Conservation (phyloP, 2,329 filamentous ascomycete genomes). For the Colletotrichum lentis region DNA sequence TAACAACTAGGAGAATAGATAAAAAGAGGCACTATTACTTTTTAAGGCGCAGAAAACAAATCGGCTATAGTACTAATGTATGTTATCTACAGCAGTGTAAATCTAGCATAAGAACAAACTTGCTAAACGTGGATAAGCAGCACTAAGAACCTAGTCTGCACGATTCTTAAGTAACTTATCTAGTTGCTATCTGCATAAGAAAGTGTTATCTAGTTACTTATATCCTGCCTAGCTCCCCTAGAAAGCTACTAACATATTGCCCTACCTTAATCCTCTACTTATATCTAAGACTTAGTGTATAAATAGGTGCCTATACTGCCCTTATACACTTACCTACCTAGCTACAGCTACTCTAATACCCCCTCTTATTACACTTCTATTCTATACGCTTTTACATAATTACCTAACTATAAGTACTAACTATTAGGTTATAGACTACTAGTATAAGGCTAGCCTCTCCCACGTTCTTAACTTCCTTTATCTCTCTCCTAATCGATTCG, state of each 20-base stretch:
- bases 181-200: constrained; percentile 11
- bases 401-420: background rate
- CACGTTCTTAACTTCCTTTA: background rate
- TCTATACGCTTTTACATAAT: background rate
- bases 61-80: background rate
- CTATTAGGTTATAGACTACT: background rate
- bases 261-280: background rate
- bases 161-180: constrained; percentile 7
- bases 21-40: background rate
- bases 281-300: background rate
- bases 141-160: constrained; percentile 24
- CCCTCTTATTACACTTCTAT: background rate
- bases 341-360: background rate
- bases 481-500: constrained; percentile 11
- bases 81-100: background rate
- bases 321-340: too few relatives aligned
- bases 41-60: background rate
- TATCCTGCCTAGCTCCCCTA: background rate
- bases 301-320: background rate
- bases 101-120: background rate
- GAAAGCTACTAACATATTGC: constrained; percentile 5
- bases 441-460: constrained; percentile 16
- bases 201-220: constrained; percentile 29
- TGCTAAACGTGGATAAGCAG: background rate
- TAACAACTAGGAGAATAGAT: too few relatives aligned